A percentile compares a stretch with the other conserved stretches of the same genome.
Evolutionary conservation across 257 asterid genomes (phyloP).

Genomic region (Jaltomata sinuosa): DNA sequence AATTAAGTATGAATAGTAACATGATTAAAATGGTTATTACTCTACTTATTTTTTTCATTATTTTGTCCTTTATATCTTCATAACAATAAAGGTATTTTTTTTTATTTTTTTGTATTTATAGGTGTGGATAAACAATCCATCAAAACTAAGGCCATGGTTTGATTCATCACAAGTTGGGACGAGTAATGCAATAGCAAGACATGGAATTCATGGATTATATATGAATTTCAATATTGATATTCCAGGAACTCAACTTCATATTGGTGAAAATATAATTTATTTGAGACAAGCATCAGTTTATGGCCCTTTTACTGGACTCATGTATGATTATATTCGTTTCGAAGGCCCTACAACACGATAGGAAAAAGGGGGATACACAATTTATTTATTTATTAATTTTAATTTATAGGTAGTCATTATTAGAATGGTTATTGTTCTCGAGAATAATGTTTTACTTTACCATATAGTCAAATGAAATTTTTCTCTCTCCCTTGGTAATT

Average conservation of each 20-base stretch:
- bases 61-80: neutral
- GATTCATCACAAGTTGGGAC: slow-evolving; percentile 38
- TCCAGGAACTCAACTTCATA: slow-evolving; percentile 21
- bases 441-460: neutral
- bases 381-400: neutral
- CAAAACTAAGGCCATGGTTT: slow-evolving; percentile 17
- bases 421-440: neutral
- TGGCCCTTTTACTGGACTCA: slow-evolving; percentile 38
- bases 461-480: neutral
- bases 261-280: slow-evolving; percentile 42
- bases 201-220: slow-evolving; percentile 75
- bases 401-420: neutral
- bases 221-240: slow-evolving; percentile 21
- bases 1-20: too few species aligned
- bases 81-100: neutral
- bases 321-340: slow-evolving; percentile 67
- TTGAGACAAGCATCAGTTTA: slow-evolving; percentile 31
- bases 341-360: slow-evolving; percentile 34
- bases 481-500: neutral
- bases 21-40: too few species aligned
- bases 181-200: slow-evolving; percentile 78
- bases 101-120: neutral
- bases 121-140: slow-evolving; percentile 40
- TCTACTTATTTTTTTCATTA: neutral
- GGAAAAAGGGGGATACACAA: neutral